These are phyloP conservation scores for Sarcocystis neurona DNA, from an alignment of 169 alveolate species.

Conservation along the genomic window DNA sequence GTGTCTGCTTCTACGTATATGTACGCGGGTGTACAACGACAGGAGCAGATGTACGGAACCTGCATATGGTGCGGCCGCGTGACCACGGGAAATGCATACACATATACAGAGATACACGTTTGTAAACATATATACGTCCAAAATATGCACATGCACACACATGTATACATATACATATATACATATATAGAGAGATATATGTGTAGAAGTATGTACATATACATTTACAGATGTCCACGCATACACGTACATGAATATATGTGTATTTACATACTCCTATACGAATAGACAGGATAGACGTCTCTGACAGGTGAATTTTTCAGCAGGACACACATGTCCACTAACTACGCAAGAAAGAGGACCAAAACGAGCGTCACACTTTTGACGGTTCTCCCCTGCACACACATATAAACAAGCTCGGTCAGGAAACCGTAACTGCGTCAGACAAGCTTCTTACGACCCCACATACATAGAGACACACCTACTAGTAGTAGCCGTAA, in stretches of 20 bases:
- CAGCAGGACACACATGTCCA: too few relatives aligned
- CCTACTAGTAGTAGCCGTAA: too few relatives aligned
- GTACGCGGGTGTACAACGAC: background rate
- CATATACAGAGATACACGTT: too few relatives aligned
- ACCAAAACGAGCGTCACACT: too few relatives aligned
- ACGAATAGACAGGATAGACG: background rate
- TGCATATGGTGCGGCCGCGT: background rate
- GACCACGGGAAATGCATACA: background rate
- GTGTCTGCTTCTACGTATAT: background rate
- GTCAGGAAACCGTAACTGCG: too few relatives aligned
- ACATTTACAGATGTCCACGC: background rate
- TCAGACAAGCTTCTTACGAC: too few relatives aligned
- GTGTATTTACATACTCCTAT: background rate
- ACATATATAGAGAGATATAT: background rate
- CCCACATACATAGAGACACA: too few relatives aligned
- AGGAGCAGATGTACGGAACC: background rate
- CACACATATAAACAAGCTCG: too few relatives aligned
- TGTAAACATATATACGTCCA: background rate
- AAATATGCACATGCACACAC: background rate
- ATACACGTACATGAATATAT: background rate
- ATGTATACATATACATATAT: background rate
- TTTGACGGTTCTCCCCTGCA: too few relatives aligned
- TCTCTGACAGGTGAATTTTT: background rate
- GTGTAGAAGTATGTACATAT: too few relatives aligned
- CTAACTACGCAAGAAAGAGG: too few relatives aligned